Evolutionary conservation across 768 basidiomycete genomes (phyloP).

Genomic region (Russula griseocarnosa): DNA sequence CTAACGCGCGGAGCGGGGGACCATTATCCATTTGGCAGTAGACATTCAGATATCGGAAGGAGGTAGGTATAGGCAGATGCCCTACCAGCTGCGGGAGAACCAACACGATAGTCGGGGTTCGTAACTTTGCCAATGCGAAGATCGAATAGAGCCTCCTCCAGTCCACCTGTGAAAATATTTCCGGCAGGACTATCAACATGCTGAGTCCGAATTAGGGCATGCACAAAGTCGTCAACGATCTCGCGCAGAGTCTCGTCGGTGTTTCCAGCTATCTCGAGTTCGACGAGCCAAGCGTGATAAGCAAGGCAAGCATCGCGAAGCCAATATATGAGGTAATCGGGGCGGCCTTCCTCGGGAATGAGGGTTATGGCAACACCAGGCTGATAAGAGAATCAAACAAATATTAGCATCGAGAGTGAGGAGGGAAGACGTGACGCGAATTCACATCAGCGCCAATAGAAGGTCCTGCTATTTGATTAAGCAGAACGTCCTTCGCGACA

Average conservation of each 20-base stretch:
- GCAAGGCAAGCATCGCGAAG: constrained; percentile 15
- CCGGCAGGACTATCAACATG: constrained; percentile 7
- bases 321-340: constrained; percentile 17
- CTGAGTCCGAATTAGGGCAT: constrained; percentile 12
- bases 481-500: constrained; percentile 9
- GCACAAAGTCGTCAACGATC: constrained; percentile 15
- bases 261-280: constrained; percentile 1
- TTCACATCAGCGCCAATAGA: constrained; percentile 15
- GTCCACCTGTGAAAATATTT: constrained; percentile 8
- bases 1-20: constrained; percentile 16
- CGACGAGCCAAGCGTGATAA: constrained; percentile 11
- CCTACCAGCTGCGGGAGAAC: constrained; percentile 18
- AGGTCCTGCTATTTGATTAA: constrained; percentile 6
- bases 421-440: background rate
- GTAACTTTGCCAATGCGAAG: background rate
- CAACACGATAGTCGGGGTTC: background rate
- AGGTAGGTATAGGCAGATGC: background rate
- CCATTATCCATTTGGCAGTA: constrained; percentile 1
- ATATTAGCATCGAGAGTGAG: background rate
- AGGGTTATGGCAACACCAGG: constrained; percentile 14
- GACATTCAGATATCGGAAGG: background rate
- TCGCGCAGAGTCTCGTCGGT: constrained; percentile 4
- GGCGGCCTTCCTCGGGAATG: constrained; percentile 10
- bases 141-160: constrained; percentile 21
- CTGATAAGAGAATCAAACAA: background rate